Percentiles rank a stretch among this genome's conserved stretches.
Conservation (phyloP, 768 basidiomycete genomes). For the Boletus pseudo-olivaceus region DNA sequence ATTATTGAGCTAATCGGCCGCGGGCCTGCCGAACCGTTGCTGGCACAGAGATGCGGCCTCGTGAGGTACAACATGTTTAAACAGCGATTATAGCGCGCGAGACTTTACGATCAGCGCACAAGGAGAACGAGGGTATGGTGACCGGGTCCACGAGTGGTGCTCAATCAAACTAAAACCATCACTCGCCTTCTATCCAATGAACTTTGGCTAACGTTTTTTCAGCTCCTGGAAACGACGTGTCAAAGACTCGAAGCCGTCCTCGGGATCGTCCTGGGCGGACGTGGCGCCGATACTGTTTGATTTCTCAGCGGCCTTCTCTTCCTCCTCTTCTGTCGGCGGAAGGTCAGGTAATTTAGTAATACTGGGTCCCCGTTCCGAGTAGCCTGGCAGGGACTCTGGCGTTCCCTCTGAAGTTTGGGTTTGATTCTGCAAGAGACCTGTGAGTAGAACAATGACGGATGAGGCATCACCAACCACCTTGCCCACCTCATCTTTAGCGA, state of each 20-base stretch:
- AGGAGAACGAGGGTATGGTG: background rate
- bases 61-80: constrained; percentile 8
- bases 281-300: background rate
- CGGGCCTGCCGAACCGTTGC: constrained; percentile 4
- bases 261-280: constrained; percentile 26
- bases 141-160: constrained; percentile 5
- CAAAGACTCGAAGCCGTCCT: constrained; percentile 75
- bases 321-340: constrained; percentile 48
- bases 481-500: constrained; percentile 32
- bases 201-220: constrained; percentile 62
- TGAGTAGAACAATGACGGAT: background rate
- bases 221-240: constrained; percentile 80
- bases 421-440: constrained; percentile 7
- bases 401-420: background rate
- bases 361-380: constrained; percentile 21
- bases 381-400: constrained; percentile 25
- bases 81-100: constrained; percentile 7
- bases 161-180: background rate
- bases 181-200: background rate
- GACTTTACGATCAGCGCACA: constrained; percentile 6
- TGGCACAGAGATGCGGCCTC: background rate
- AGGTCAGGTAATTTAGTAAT: constrained; percentile 46
- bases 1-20: constrained; percentile 9
- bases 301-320: constrained; percentile 25
- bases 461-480: constrained; percentile 36